Evolutionary conservation across 1,284 basidiomycete genomes (phyloP), one percentile per base, ranked within the genome.

Genomic region (Ustilago sp.): DNA sequence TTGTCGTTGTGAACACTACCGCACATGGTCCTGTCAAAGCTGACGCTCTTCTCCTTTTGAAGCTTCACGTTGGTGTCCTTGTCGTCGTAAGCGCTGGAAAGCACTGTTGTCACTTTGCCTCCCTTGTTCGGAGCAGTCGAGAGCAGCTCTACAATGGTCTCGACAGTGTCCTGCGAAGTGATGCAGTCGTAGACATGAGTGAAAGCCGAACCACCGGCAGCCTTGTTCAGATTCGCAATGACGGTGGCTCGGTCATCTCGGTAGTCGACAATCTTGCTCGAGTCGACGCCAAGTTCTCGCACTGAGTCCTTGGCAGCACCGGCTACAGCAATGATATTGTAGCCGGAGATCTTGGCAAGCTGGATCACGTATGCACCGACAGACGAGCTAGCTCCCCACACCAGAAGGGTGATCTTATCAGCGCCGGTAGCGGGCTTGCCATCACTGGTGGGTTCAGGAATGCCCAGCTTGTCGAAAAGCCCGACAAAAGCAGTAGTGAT

Each of bases 401-500:
- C 70, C 35, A 86, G 69, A 32, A 87, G 56, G 1, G 74, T 74
- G 19, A 70, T 31, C 34, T 59, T 59, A 13, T 62, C 69, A 23
- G 63, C 63, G 15, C 63, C 52, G n/a, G 53, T 38, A 48, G 64
- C 35, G 11, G 72, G 61, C 60, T 36, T 53, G 56, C 56, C 68
- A 15, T 59, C 48, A 17, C 58, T 15, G 1, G 39, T 50, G 11
- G 70, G 65, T 48, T 77, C 52, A 45, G 80, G 72, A 0, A 86
- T 48, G 1, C 67, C 62, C 8, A 86, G 74, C 47, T 71, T 74
- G 41, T 72, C 71, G 68, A 81, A 85, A 31, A 86, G 74, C 4
- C 84, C 87, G 41, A 86, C 81, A 19, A 79, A 83, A n/a, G 86
- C 86, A 6, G 87, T 87, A 67, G 82, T 80, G 56, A 83, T 77